Base-by-base conservation (phyloP, 116 monocot species). In the Trichopus zeylanicus region DNA sequence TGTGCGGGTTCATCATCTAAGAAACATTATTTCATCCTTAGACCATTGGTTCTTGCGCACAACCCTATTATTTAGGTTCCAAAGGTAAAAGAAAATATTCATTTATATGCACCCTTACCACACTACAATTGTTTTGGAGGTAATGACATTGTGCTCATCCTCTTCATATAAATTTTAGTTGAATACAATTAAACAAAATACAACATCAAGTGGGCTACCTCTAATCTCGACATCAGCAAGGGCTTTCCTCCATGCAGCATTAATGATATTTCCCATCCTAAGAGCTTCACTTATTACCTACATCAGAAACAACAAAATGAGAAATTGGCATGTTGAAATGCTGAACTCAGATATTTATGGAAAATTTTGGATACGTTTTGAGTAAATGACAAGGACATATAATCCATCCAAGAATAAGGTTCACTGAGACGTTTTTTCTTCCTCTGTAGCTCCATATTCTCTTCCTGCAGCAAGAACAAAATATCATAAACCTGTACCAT, bases 231-330 rank as follows among this genome's bases (percentile, higher is more conserved):
- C 63, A 42, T 81, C 81, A 51, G 56, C 51, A 1, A 69, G 57
- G 28, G 76, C 64, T 62, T 66, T 76, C 21, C 75, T 64, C 70
- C 64, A 65, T 11, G 64, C 65, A 18, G 39, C 72, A 42, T 57
- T 66, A 42, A 81, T 48, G 19, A 81, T 73, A 61, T 76, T 81
- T 51, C 59, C 76, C 60, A 81, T 61, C 57, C 81, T 63, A 29
- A 81, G 60, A 26, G 72, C 61, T 54, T 81, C 81, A 31, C 53
- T 72, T 24, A 81, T 81, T 19, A 81, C 81, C 81, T 75, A 51
- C 23, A 63, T 25, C 2, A 31, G 2, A 7, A 37, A 16, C 5
- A n/a, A n/a, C n/a, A n/a, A n/a, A n/a, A n/a, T n/a, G n/a, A n/a
- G n/a, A n/a, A 29, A 55, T 51, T 16, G 9, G 8, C 3, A 29